phyloP scores from a whole-genome alignment of 345 rosid species.

The Stellera chamaejasme region DNA sequence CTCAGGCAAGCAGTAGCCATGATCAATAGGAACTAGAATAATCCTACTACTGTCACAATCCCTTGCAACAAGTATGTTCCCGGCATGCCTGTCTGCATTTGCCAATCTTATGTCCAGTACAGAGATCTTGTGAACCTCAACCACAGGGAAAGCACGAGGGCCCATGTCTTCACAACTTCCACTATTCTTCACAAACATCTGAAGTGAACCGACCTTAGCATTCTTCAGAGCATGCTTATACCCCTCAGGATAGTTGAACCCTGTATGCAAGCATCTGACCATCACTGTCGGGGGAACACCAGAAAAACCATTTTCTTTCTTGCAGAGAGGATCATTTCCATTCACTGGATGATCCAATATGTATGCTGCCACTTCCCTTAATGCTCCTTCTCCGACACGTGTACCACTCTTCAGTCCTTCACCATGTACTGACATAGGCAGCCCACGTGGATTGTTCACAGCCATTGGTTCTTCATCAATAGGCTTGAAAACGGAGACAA shows the following conservation, averaged over 20 bases:
- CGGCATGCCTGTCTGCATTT: conserved; percentile 90
- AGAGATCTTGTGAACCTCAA: conserved; percentile 82
- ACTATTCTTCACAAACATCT: conserved; percentile 58
- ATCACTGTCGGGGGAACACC: conserved; percentile 82
- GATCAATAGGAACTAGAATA: conserved; percentile 75
- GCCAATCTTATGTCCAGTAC: conserved; percentile 91
- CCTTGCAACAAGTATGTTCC: conserved; percentile 70
- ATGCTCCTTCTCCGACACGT: conserved; percentile 69
- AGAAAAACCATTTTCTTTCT: conserved; percentile 52
- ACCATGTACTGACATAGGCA: conserved; percentile 51
- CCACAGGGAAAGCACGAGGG: conserved; percentile 51
- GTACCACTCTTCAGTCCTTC: conserved; percentile 92
- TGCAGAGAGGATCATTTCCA: conserved; percentile 25
- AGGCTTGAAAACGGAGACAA: conserved; percentile 75
- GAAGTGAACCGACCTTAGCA: conserved; percentile 72
- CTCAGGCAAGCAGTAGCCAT: conserved; percentile 84
- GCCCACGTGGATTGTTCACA: conserved; percentile 63
- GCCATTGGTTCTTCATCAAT: conserved; percentile 91
- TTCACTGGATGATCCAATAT: conserved; percentile 61
- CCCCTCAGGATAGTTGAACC: conserved; percentile 61
- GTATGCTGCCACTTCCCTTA: conserved; percentile 88
- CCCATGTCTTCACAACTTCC: conserved; percentile 97
- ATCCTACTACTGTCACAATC: conserved; percentile 32
- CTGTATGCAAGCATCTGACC: conserved; percentile 73
- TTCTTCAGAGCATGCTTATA: conserved; percentile 29